Conservation (phyloP, 129 eudicot genomes). For the Rutidosis leptorrhynchoides region DNA sequence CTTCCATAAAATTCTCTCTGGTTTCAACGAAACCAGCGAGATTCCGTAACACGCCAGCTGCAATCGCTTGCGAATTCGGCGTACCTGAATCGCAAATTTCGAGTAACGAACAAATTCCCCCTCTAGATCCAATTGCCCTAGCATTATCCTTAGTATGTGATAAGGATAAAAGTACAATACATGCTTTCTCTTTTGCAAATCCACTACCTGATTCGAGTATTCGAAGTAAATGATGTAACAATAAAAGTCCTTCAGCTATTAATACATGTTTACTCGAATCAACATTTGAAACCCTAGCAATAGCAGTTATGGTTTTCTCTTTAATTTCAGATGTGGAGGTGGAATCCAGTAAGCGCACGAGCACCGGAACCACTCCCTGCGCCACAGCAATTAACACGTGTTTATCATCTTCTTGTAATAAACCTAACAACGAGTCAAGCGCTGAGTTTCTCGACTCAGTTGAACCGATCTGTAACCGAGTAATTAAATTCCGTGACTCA, state of each 20-base stretch:
- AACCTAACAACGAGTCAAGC: conserved; percentile 50
- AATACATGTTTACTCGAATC: conserved; percentile 63
- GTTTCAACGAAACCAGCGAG: conserved; percentile 55
- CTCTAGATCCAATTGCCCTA: conserved; percentile 75
- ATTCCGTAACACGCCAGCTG: conserved; percentile 71
- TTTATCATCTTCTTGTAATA: conserved; percentile 70
- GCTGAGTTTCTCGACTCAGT: conserved; percentile 59
- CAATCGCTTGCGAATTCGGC: conserved; percentile 66
- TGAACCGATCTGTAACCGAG: conserved; percentile 90
- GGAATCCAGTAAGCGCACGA: conserved; percentile 67
- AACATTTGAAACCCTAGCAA: conserved; percentile 71
- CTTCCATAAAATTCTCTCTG: conserved; percentile 64
- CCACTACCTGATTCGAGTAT: conserved; percentile 74
- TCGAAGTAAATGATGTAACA: conserved; percentile 58
- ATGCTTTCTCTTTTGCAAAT: conserved; percentile 72
- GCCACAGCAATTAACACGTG: conserved; percentile 76
- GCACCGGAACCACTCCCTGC: conserved; percentile 79
- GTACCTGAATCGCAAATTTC: conserved; percentile 75
- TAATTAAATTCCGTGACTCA: conserved; percentile 54
- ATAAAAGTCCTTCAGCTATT: conserved; percentile 59
- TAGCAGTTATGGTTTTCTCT: conserved; percentile 59
- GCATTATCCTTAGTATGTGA: conserved; percentile 71
- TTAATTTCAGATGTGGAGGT: conserved; percentile 55
- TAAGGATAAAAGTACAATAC: conserved; percentile 57
- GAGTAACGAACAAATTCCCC: conserved; percentile 66